Base-by-base conservation (phyloP, 805 yeast species). In the Candida stauntonica region DNA sequence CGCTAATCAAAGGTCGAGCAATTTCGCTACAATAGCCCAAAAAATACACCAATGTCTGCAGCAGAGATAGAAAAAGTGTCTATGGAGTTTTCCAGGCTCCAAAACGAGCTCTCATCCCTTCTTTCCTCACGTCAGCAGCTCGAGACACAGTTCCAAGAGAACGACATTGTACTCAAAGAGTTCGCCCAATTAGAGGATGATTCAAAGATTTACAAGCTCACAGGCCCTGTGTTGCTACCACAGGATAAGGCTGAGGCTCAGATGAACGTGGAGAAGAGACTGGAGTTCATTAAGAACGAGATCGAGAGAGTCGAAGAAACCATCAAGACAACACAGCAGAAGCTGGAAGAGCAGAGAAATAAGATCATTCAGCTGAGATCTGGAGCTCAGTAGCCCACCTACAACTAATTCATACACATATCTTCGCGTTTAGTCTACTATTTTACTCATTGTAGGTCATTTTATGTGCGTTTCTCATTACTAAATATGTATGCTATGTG, bases 101-200 rank as follows among this genome's bases (percentile, higher is more conserved):
- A 77, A 50, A 61, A 61, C 35, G 61, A 63, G 17, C 58, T 77
- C 33, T 63, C 61, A 41, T 82, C 77, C 36, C 66, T 78, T 30
- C 70, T 88, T 26, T 66, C 75, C 5, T 77, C 87, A 11, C 79
- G 98, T 54, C 95, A 91, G 49, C 77, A 81, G 55, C 72, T 93
- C 32, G 99, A 93, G 57, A 86, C 97, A 1, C 99, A 93, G 63
- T 76, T 70, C 51, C 99, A 93, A 62, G 99, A 93, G 61, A 89
- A 89, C 61, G 79, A 79, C 52, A 89, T 93, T 35, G 99, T 93
- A 13, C 71, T 79, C 48, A 80, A 75, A 41, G 99, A 93, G 62
- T 85, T 93, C 52, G 75, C 73, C 20, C 51, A 63, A 31, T 65
- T 85, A 40, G 73, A 75, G 39, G 84, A 77, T 26, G 83, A 77